These are phyloP conservation scores for Heliosperma pusillum DNA, from an alignment of 148 eudicot genomes.

Conservation along the genomic window DNA sequence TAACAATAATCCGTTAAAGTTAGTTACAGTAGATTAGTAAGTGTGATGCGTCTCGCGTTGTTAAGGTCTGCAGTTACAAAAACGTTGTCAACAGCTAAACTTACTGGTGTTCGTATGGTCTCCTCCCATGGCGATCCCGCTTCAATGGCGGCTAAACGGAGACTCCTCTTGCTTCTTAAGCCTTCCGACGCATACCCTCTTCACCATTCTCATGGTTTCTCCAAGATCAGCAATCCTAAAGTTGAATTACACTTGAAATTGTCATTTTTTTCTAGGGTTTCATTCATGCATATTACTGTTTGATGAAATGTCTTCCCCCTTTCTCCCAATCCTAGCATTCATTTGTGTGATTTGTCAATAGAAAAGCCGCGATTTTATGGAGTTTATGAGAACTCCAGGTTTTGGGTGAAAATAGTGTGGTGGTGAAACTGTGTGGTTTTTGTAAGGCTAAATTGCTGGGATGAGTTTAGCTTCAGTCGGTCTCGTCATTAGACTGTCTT, in stretches of 20 bases:
- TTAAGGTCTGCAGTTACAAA: constrained; percentile 1
- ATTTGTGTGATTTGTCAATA: background rate
- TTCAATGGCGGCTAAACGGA: constrained; percentile 48
- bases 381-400: background rate
- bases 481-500: background rate
- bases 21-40: background rate
- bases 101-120: background rate
- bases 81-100: background rate
- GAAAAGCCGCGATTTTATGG: background rate
- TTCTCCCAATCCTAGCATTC: background rate
- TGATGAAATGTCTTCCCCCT: constrained; percentile 1
- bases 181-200: constrained; percentile 48
- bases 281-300: constrained; percentile 28
- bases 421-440: too few species aligned
- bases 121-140: constrained; percentile 13
- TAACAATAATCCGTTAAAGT: background rate
- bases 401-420: too few species aligned
- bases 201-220: constrained; percentile 20
- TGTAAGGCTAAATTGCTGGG: background rate
- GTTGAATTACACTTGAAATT: constrained; percentile 8
- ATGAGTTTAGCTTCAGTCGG: background rate
- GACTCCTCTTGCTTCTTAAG: constrained; percentile 68
- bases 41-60: constrained; percentile 1
- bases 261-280: background rate
- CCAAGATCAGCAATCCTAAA: constrained; percentile 40